phyloP scores from a whole-genome alignment of 768 basidiomycete genomes.

The Xerocomellus chrysenteron region DNA sequence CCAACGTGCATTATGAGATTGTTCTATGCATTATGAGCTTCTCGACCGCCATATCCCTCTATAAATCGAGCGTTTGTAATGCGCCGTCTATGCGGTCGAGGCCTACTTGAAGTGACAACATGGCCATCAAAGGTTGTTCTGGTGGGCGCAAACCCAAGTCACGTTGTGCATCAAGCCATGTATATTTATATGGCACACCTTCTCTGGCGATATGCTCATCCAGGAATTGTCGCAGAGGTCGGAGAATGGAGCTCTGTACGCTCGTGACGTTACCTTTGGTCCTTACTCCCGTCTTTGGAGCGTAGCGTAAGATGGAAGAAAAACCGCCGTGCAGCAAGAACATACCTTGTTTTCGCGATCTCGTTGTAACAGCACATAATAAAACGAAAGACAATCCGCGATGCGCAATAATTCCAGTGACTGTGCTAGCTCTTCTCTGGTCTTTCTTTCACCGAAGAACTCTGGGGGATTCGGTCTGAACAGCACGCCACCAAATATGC shows the following conservation, averaged over 20 bases:
- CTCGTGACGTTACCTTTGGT: slow-evolving; percentile 43
- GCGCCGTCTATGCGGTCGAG: slow-evolving; percentile 50
- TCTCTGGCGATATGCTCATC: slow-evolving; percentile 33
- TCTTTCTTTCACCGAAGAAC: slow-evolving; percentile 39
- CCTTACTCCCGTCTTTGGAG: slow-evolving; percentile 50
- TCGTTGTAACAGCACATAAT: slow-evolving; percentile 60
- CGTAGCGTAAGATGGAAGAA: background rate
- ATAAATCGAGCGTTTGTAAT: slow-evolving; percentile 23
- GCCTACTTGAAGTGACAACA: slow-evolving; percentile 45
- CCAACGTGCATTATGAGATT: too few relatives aligned
- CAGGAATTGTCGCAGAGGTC: slow-evolving; percentile 43
- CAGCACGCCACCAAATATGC: slow-evolving; percentile 56
- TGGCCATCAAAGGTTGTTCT: background rate
- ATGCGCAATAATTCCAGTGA: slow-evolving; percentile 61
- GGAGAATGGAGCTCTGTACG: slow-evolving; percentile 45
- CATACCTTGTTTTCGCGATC: slow-evolving; percentile 58
- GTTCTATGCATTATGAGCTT: too few relatives aligned
- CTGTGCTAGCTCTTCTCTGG: slow-evolving; percentile 48
- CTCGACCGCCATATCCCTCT: background rate
- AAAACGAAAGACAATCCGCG: slow-evolving; percentile 64
- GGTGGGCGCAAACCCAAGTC: background rate
- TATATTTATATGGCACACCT: slow-evolving; percentile 22
- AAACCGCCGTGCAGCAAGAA: background rate
- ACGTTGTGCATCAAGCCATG: background rate
- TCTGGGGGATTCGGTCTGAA: slow-evolving; percentile 58